phyloP scores from a whole-genome alignment of 768 basidiomycete genomes.

The Heimioporus sp. region DNA sequence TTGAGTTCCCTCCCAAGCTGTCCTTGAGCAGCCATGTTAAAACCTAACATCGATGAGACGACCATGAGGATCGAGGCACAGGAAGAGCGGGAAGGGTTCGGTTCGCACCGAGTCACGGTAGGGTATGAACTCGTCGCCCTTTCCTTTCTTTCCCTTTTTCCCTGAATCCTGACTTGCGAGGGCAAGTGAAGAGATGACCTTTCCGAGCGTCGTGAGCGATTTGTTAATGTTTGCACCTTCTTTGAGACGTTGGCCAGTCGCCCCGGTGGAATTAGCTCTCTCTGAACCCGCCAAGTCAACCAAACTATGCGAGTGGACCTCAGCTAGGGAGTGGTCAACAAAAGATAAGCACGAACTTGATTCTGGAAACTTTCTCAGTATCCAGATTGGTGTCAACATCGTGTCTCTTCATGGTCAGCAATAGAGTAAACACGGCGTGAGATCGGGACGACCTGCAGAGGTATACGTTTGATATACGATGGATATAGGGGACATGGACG shows the following conservation, averaged over 20 bases:
- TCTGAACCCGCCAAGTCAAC: constrained; percentile 98
- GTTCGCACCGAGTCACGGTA: constrained; percentile 90
- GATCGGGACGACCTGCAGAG: constrained; percentile 82
- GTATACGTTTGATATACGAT: constrained; percentile 4
- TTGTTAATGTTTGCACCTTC: constrained; percentile 99
- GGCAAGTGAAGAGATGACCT: constrained; percentile 93
- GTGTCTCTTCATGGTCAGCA: constrained; percentile 89
- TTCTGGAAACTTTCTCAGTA: constrained; percentile 98
- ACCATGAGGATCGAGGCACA: constrained; percentile 5
- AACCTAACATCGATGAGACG: constrained; percentile 48
- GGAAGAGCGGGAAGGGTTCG: neutral
- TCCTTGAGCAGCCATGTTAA: constrained; percentile 98
- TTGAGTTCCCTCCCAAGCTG: constrained; percentile 93
- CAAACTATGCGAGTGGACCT: constrained; percentile 47
- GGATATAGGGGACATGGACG: neutral
- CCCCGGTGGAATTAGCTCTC: constrained; percentile 95
- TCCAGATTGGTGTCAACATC: constrained; percentile 84
- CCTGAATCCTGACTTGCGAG: constrained; percentile 49
- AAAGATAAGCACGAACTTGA: constrained; percentile 54
- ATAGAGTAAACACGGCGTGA: constrained; percentile 95
- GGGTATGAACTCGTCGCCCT: constrained; percentile 90
- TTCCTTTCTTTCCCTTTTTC: constrained; percentile 89
- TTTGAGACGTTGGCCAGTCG: constrained; percentile 92
- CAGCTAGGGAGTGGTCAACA: constrained; percentile 5
- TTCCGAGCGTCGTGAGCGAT: constrained; percentile 94